These are phyloP conservation scores for Fusarium metavorans DNA, from an alignment of 2,329 filamentous ascomycete species.

Conservation along the genomic window DNA sequence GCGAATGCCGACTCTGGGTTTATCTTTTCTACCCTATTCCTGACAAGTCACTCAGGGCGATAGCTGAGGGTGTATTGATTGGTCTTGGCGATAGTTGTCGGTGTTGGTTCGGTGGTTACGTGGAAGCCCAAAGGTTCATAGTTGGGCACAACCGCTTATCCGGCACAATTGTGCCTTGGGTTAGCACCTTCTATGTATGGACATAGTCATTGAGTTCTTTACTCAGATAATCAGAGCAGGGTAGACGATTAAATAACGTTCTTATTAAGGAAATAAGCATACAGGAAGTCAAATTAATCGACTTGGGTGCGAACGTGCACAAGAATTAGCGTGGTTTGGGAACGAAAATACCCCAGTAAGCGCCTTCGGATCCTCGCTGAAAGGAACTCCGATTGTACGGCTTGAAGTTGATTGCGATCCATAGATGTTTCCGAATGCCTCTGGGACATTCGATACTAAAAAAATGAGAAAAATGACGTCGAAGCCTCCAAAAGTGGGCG, in stretches of 20 bases:
- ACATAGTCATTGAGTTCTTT: neutral
- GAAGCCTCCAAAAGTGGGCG: neutral
- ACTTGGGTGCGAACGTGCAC: neutral
- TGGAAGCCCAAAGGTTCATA: neutral
- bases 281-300: neutral
- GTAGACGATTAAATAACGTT: neutral
- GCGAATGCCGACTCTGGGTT: neutral
- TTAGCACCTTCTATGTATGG: neutral
- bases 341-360: neutral
- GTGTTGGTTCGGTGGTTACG: neutral
- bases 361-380: neutral
- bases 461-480: neutral
- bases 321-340: neutral
- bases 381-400: neutral
- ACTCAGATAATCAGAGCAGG: neutral
- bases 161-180: neutral
- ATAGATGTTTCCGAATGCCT: neutral
- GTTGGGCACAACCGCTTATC: neutral
- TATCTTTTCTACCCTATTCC: neutral
- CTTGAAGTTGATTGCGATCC: neutral
- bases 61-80: neutral
- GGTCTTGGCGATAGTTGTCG: neutral
- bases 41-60: neutral
- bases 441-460: neutral
- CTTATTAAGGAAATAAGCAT: neutral